A percentile compares a stretch with the other conserved stretches of the same genome.
These are phyloP conservation scores for Aethionema arabicum DNA, from an alignment of 345 rosid species.

Conservation along the genomic window DNA sequence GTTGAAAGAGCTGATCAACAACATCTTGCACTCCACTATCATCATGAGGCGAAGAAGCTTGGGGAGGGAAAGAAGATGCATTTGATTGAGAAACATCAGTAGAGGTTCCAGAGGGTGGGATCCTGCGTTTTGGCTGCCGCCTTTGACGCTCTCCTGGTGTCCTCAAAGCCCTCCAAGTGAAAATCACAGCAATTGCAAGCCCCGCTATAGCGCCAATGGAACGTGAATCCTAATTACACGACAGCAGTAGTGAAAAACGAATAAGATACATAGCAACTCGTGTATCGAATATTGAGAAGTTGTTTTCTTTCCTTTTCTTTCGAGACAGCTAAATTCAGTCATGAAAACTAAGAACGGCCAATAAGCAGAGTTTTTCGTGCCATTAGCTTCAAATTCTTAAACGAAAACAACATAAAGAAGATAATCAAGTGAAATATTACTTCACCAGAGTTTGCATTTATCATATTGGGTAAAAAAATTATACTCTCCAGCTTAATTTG, in stretches of 20 bases:
- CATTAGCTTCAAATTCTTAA: not conserved
- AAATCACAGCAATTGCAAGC: constrained; percentile 84
- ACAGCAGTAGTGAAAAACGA: constrained; percentile 6
- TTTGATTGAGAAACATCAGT: constrained; percentile 46
- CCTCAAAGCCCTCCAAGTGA: constrained; percentile 78
- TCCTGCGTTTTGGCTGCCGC: constrained; percentile 75
- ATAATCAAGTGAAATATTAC: not conserved
- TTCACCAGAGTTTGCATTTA: not conserved
- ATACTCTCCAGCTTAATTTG: not conserved
- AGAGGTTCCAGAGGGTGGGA: constrained; percentile 50
- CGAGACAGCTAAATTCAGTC: not conserved
- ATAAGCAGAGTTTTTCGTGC: not conserved
- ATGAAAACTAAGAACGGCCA: not conserved
- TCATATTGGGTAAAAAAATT: not conserved
- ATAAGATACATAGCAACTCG: constrained; percentile 1
- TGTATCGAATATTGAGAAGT: not conserved
- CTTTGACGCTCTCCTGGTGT: constrained; percentile 62
- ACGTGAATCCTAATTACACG: constrained; percentile 60
- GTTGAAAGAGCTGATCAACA: constrained; percentile 80
- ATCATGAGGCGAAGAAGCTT: constrained; percentile 49
- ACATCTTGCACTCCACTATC: constrained; percentile 65
- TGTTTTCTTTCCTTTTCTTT: not conserved
- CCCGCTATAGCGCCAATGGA: constrained; percentile 96
- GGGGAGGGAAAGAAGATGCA: constrained; percentile 42
- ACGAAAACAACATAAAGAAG: not conserved